Evolutionary conservation across 176 grass and related monocot genomes (phyloP), one percentile per base, ranked within the genome.

Genomic region (Eremochloa ophiuroides): DNA sequence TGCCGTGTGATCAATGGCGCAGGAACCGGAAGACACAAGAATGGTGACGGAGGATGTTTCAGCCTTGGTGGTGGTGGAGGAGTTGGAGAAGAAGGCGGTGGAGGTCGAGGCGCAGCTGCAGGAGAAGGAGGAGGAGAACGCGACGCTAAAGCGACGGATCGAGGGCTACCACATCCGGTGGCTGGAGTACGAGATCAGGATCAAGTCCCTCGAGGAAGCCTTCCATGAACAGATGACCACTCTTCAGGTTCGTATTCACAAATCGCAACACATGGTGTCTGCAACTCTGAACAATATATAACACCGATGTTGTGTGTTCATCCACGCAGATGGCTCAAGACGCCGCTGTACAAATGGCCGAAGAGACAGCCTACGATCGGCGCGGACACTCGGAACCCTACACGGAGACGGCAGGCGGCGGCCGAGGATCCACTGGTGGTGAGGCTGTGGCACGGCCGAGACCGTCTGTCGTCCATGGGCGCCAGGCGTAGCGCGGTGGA

Each of bases 141-240:
- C 61, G 18, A 59, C 26, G 42, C 73, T 94, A 18, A 64, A 55
- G 29, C 79, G 81, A 17, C 74, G 75, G 29, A 56, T 94, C 1
- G 75, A 91, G 53, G 25, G 78, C 26, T 94, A 91, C 73, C 75
- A 86, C 48, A 51, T 56, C 47, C 50, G 65, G 64, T 94, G 88
- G 85, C 63, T 78, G 67, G 59, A 86, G 33, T 81, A 76, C 71
- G 91, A 94, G 85, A 82, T 76, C 61, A 88, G 67, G 44, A 83
- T 88, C 83, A 86, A 77, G 26, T 88, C 85, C 20, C 28, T 91
- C 25, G 86, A 88, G 35, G 85, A 88, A 61, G 47, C 71, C 15
- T 86, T 75, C 63, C 64, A 91, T 7, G 81, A 88, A 33, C 74
- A 94, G 18, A 79, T 83, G 41, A 58, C 80, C 1, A 66, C 78